These are phyloP conservation scores for Trichocladium antarcticum DNA, from an alignment of 495 filamentous ascomycete species.

Conservation along the genomic window DNA sequence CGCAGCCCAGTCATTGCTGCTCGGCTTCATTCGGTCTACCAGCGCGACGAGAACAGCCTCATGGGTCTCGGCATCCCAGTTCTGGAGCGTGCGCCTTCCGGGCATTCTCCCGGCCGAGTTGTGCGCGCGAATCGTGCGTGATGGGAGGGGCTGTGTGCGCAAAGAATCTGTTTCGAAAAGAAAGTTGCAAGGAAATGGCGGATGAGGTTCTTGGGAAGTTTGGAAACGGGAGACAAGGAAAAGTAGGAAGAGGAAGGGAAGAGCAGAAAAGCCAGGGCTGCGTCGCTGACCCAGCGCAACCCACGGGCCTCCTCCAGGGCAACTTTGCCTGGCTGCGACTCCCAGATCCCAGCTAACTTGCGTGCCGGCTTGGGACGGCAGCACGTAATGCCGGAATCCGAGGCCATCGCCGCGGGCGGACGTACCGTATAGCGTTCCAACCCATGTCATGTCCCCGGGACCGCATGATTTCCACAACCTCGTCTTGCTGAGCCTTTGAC, in stretches of 20 bases:
- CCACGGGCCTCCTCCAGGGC: no score
- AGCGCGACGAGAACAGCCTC: conserved; percentile 20
- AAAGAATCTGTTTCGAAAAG: background rate
- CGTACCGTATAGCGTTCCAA: conserved; percentile 33
- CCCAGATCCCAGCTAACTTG: no score
- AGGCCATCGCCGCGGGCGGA: background rate
- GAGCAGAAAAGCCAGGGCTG: background rate
- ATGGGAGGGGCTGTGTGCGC: background rate
- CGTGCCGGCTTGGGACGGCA: no score
- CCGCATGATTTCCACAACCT: conserved; percentile 18
- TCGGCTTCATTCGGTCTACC: conserved; percentile 14
- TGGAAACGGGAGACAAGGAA: background rate
- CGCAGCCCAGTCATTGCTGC: conserved; percentile 7
- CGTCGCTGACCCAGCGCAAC: no score
- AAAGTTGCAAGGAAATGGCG: background rate
- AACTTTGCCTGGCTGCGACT: no score
- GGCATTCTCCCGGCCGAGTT: background rate
- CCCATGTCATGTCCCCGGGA: conserved; percentile 15
- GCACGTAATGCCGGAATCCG: no score
- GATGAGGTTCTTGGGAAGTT: background rate
- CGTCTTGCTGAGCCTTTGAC: conserved; percentile 23
- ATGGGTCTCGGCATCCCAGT: conserved; percentile 19
- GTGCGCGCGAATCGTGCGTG: background rate
- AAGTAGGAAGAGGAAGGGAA: conserved; percentile 4
- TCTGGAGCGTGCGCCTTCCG: background rate